Evolutionary conservation across 768 basidiomycete species (phyloP).

Genomic region (Rickenella mellea): DNA sequence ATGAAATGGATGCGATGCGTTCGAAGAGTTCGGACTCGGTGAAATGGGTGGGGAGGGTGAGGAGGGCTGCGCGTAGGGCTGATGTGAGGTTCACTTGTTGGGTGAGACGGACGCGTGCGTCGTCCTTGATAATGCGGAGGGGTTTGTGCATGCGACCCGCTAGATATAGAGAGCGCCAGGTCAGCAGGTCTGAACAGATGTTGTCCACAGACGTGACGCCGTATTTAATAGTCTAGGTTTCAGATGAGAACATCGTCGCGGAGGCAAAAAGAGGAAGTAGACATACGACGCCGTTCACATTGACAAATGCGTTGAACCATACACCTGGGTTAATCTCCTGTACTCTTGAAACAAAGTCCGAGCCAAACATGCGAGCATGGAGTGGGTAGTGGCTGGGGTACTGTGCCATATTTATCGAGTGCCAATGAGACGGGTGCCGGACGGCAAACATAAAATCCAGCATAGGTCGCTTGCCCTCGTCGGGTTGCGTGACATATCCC

Average conservation of each 20-base stretch:
- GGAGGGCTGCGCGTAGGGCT: constrained; percentile 82
- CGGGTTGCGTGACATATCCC: constrained; percentile 39
- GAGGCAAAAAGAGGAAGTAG: constrained; percentile 12
- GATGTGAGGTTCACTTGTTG: constrained; percentile 91
- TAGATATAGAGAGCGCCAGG: constrained; percentile 90
- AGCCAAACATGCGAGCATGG: constrained; percentile 78
- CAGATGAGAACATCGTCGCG: background rate
- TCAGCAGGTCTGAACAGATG: constrained; percentile 81
- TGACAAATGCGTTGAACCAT: constrained; percentile 93
- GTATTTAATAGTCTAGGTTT: constrained; percentile 80
- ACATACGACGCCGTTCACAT: constrained; percentile 75
- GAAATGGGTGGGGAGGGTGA: constrained; percentile 78
- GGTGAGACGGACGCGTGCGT: constrained; percentile 83
- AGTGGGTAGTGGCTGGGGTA: constrained; percentile 87
- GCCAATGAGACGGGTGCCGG: constrained; percentile 87
- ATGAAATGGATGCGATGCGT: constrained; percentile 78
- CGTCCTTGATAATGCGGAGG: constrained; percentile 84
- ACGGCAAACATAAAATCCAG: constrained; percentile 97
- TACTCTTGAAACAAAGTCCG: constrained; percentile 67
- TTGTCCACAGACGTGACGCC: constrained; percentile 89
- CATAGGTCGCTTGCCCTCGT: constrained; percentile 50
- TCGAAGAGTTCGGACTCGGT: constrained; percentile 76
- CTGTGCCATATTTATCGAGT: constrained; percentile 91
- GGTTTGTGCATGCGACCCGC: constrained; percentile 98
- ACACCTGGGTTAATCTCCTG: constrained; percentile 76